Evolutionary conservation across 176 grass and related monocot genomes (phyloP).

Genomic region (Aegilops bicornis): DNA sequence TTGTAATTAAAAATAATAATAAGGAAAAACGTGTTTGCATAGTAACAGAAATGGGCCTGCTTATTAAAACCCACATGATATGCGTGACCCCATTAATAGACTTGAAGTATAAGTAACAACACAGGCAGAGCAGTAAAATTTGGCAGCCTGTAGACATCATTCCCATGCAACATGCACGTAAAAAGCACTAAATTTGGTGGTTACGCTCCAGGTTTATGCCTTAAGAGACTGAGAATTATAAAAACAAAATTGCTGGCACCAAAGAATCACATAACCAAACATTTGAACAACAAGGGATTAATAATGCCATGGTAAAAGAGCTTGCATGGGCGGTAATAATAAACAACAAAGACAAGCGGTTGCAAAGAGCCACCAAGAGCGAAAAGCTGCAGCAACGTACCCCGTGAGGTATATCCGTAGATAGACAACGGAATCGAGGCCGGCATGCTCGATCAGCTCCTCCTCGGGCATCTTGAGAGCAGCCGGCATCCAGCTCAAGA

Average conservation of each 20-base stretch:
- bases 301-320: too few species aligned
- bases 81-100: neutral
- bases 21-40: neutral
- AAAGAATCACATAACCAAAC: neutral
- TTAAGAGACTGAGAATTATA: neutral
- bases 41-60: neutral
- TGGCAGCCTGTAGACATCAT: neutral
- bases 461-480: conserved; percentile 87
- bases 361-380: neutral
- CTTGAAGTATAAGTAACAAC: neutral
- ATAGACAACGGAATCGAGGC: conserved; percentile 91
- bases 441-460: conserved; percentile 90
- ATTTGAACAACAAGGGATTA: too few species aligned
- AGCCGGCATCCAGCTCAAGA: conserved; percentile 83
- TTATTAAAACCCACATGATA: neutral
- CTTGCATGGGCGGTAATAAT: too few species aligned
- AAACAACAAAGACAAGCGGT: neutral
- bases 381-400: conserved; percentile 28
- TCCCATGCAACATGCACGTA: neutral
- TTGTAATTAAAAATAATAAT: neutral
- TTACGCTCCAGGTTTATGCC: neutral
- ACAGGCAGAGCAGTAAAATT: neutral
- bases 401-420: conserved; percentile 90
- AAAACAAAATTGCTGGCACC: neutral
- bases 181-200: neutral